phyloP scores from a whole-genome alignment of 1,139 yeast genomes.

The Pichia sp. region DNA sequence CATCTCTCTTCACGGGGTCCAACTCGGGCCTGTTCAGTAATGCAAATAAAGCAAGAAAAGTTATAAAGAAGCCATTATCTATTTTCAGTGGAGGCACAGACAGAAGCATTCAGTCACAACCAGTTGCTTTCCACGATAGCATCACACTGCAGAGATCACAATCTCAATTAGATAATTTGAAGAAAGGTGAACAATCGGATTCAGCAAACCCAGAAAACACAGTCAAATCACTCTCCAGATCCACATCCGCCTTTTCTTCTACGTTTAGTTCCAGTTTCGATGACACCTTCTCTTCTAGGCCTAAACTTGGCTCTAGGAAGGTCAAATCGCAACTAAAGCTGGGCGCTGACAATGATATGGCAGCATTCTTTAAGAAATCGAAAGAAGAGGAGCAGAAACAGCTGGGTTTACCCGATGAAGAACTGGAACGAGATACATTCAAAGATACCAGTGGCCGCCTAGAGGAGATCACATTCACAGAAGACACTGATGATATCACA shows the following conservation, averaged over 20 bases:
- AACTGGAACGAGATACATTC: neutral
- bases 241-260: constrained; percentile 6
- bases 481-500: constrained; percentile 7
- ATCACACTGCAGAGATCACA: constrained; percentile 9
- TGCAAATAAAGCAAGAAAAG: constrained; percentile 19
- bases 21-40: too few species aligned
- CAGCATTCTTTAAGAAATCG: constrained; percentile 12
- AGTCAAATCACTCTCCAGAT: constrained; percentile 6
- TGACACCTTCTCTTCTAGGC: neutral
- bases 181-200: too few species aligned
- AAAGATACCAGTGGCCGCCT: neutral
- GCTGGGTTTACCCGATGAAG: constrained; percentile 4
- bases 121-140: constrained; percentile 5
- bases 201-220: too few species aligned
- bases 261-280: constrained; percentile 3
- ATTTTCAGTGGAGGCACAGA: neutral
- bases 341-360: constrained; percentile 9
- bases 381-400: constrained; percentile 10
- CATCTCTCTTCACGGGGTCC: neutral
- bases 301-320: constrained; percentile 7
- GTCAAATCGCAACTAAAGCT: constrained; percentile 13
- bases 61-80: constrained; percentile 8
- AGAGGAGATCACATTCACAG: constrained; percentile 8
- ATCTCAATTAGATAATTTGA: constrained; percentile 1
- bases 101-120: neutral